phyloP scores from a whole-genome alignment of 73 alveolate genomes.

The Tetrahymena borealis region DNA sequence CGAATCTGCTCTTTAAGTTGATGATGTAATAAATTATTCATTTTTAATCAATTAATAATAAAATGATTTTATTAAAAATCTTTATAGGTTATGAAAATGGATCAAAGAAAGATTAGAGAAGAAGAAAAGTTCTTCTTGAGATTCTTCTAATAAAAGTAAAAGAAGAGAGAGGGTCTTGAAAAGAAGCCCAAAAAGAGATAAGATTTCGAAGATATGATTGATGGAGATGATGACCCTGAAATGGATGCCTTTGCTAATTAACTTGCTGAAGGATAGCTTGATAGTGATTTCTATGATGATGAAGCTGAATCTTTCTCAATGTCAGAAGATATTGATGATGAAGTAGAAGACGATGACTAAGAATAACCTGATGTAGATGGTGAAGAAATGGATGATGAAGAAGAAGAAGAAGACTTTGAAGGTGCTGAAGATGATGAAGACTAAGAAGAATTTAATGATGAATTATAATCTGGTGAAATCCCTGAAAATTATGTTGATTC shows the following conservation, averaged over 20 bases:
- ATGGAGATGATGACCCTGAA: constrained; percentile 37
- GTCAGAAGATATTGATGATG: constrained; percentile 30
- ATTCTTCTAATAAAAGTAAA: constrained; percentile 63
- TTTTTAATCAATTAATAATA: constrained; percentile 7
- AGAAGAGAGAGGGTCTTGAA: constrained; percentile 44
- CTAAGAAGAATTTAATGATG: neutral
- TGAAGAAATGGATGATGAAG: constrained; percentile 19
- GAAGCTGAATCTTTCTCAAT: constrained; percentile 13
- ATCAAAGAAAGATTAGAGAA: constrained; percentile 50
- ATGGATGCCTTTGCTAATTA: constrained; percentile 32
- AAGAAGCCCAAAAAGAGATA: constrained; percentile 38
- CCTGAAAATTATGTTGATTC: neutral
- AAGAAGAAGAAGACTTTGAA: constrained; percentile 6
- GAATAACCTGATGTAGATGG: neutral
- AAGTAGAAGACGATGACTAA: constrained; percentile 5
- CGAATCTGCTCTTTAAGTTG: neutral
- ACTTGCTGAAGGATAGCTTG: neutral
- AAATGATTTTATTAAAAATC: neutral
- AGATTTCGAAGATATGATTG: constrained; percentile 24
- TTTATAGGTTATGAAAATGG: constrained; percentile 24
- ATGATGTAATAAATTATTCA: constrained; percentile 40
- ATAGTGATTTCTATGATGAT: constrained; percentile 40
- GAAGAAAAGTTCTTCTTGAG: constrained; percentile 66
- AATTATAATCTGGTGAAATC: neutral
- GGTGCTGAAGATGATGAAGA: constrained; percentile 37